Evolutionary conservation across 2,329 filamentous ascomycete genomes (phyloP).

Genomic region (Hymenoscyphus fraxineus): DNA sequence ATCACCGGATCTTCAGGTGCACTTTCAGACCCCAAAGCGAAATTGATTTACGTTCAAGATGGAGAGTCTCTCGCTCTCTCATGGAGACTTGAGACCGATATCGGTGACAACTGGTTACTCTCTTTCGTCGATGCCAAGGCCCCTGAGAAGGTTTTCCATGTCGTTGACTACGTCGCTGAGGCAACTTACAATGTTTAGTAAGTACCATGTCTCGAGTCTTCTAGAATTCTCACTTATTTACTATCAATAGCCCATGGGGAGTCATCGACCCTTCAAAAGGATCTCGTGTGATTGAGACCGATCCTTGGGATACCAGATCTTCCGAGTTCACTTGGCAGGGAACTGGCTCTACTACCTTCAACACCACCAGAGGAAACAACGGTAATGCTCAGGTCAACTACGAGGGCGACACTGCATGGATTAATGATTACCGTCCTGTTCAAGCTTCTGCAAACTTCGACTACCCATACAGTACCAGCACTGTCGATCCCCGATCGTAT

Average conservation of each 20-base stretch:
- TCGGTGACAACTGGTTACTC: conserved; percentile 53
- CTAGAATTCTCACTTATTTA: conserved; percentile 9
- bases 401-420: conserved; percentile 41
- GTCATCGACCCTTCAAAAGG: conserved; percentile 52
- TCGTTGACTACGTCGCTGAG: conserved; percentile 55
- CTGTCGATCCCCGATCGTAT: conserved; percentile 42
- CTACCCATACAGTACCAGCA: conserved; percentile 41
- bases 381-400: conserved; percentile 52
- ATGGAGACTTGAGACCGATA: conserved; percentile 58
- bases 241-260: conserved; percentile 45
- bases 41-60: conserved; percentile 52
- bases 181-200: conserved; percentile 53
- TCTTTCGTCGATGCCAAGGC: conserved; percentile 49
- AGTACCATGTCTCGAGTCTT: conserved; percentile 21
- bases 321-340: conserved; percentile 53
- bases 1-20: conserved; percentile 49
- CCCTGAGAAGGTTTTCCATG: conserved; percentile 46
- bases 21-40: conserved; percentile 49
- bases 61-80: conserved; percentile 46
- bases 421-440: conserved; percentile 48
- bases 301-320: conserved; percentile 46
- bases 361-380: conserved; percentile 56
- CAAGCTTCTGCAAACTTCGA: conserved; percentile 42
- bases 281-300: conserved; percentile 40
- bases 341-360: conserved; percentile 46